These are phyloP conservation scores for Hypoxylon sp. DNA, from an alignment of 2,329 filamentous ascomycete species.

Conservation along the genomic window DNA sequence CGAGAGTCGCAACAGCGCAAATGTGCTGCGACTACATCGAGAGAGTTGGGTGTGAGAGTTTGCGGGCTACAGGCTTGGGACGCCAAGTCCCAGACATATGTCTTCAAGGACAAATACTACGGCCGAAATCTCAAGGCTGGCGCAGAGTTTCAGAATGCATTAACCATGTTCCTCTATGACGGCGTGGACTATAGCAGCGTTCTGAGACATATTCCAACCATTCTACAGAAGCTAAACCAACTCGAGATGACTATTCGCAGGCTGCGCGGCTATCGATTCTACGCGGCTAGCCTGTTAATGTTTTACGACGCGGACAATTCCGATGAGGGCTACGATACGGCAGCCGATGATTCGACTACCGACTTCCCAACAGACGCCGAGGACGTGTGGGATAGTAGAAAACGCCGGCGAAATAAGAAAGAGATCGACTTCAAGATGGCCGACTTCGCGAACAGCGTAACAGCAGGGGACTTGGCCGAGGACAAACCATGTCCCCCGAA, in stretches of 20 bases:
- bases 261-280: constrained; percentile 90
- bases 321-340: constrained; percentile 66
- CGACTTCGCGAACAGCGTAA: constrained; percentile 98
- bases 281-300: constrained; percentile 94
- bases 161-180: constrained; percentile 92
- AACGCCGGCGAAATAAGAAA: constrained; percentile 65
- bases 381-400: constrained; percentile 59
- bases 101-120: constrained; percentile 99
- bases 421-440: constrained; percentile 96
- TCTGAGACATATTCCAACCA: constrained; percentile 86
- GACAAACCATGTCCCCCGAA: constrained; percentile 82
- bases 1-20: constrained; percentile 93
- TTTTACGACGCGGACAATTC: constrained; percentile 90
- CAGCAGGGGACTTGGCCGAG: constrained; percentile 79
- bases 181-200: constrained; percentile 86
- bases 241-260: constrained; percentile 86
- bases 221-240: constrained; percentile 85
- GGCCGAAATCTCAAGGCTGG: constrained; percentile 90
- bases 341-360: constrained; percentile 70
- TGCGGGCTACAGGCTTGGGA: constrained; percentile 99
- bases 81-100: constrained; percentile 82
- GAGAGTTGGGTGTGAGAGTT: constrained; percentile 90
- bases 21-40: constrained; percentile 91
- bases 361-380: constrained; percentile 72
- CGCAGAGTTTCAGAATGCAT: constrained; percentile 86